Evolutionary conservation across 148 eudicot genomes (phyloP), one percentile per base, ranked within the genome.

Genomic region (Chenopodium formosanum): DNA sequence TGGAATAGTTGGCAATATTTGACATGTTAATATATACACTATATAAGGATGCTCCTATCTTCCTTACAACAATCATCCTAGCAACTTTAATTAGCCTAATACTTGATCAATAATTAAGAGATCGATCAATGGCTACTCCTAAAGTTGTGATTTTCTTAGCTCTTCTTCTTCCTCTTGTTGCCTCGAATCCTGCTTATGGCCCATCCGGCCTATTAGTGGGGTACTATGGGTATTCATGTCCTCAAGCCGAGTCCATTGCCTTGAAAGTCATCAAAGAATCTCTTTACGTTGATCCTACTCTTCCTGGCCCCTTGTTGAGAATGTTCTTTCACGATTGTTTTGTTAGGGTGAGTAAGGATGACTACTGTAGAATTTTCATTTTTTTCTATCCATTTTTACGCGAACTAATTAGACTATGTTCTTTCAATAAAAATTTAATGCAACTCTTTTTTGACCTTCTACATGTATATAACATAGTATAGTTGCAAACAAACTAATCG

Each of bases 261-360:
- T 77, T 48, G 8, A 12, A 79, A 16, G 84, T 82, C 4, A 83
- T 84, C 7, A 64, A 47, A 12, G 44, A 72, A 23, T 67, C 72
- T 47, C 80, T 88, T 13, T 31, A 82, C 19, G 73, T 58, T 0
- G 86, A 86, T 10, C 91, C 88, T 63, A 50, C 90, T 17, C 88
- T 90, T 7, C 76, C 92, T 10, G 89, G 86, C 27, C 80, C 89
- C 4, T 81, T 88, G 73, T 50, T 89, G 2, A 81, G 91, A 74
- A 79, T 91, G 89, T 90, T 88, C 32, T 90, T 89, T 81, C 93
- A 91, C 22, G 93, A 91, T 77, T 91, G 91, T 50, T 91, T 89
- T 48, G 90, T 91, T 53, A 83, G 86, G 84, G 93, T 91, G 76
- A 29, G 86, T 83, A 11, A 37, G 5, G 25, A 25, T 25, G 25